Evolutionary conservation across 1,284 basidiomycete species (phyloP), one percentile per base, ranked within the genome.

Genomic region (Trametes pubescens): DNA sequence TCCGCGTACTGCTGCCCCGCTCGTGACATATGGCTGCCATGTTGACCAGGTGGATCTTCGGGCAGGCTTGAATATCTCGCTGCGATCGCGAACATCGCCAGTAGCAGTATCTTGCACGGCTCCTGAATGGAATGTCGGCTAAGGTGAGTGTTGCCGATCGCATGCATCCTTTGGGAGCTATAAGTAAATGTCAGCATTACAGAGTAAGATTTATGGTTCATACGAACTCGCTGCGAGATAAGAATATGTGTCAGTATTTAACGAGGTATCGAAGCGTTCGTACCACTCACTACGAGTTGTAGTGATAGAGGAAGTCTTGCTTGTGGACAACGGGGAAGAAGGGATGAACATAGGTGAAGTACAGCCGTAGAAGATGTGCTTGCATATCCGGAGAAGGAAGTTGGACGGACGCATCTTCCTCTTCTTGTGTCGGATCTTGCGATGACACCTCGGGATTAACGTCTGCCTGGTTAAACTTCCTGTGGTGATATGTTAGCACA

Each of bases 341-440:
- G 38, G 93, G 92, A 70, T 95, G 93, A 26, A 92, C 87, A 72
- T 93, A 91, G 8, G 85, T 86, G 77, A 94, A 95, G 75, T 93
- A 95, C 7, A 94, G 78, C 34, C 86, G 83, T 55, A 95, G 76
- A 9, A 95, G 80, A 54, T 83, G 84, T 57, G 89, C 84, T 76
- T 94, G 92, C 53, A 84, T 73, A 43, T 84, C 80, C 51, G 81
- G 65, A 48, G 87, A 75, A 60, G 90, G 91, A 55, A 93, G 76
- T 21, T 77, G 75, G 29, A 85, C 79, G 35, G 80, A 73, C 34
- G 83, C 73, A 37, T 81, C 79, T 37, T 81, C 78, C 57, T 85
- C 86, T 21, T 64, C 65, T 21, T 18, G 37, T 0, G 44, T 46
- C 2, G 59, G 29, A 35, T 69, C 65, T 46, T 56, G 32, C 38